Percentiles rank a stretch among this genome's conserved stretches.
phyloP scores from a whole-genome alignment of 2,329 filamentous ascomycete genomes.

The Intubia oerlemansii region DNA sequence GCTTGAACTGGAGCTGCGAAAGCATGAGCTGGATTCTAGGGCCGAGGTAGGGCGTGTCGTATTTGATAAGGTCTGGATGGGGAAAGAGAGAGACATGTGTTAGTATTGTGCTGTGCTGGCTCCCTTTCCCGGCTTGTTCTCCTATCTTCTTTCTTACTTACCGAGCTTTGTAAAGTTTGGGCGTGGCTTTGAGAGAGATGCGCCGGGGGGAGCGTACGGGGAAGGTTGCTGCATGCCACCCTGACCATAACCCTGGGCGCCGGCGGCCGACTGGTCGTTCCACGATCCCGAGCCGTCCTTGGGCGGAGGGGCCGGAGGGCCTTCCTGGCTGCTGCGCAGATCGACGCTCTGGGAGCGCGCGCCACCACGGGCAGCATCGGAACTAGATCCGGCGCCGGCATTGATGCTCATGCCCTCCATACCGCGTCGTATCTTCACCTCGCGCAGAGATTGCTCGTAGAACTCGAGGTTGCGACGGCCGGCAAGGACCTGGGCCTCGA shows the following conservation, averaged over 20 bases:
- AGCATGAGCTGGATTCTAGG: conserved; percentile 98
- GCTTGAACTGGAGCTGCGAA: conserved; percentile 94
- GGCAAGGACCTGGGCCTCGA: conserved; percentile 88
- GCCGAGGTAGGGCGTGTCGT: conserved; percentile 85
- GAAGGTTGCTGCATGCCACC: not conserved
- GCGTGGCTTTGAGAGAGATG: too few relatives aligned
- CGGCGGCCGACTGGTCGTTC: not conserved
- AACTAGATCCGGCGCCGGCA: conserved; percentile 15
- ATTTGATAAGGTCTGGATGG: conserved; percentile 82
- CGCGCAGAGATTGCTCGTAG: conserved; percentile 76
- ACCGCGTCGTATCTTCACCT: conserved; percentile 64
- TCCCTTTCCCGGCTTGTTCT: too few relatives aligned
- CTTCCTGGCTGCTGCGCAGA: conserved; percentile 20
- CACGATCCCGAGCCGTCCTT: too few relatives aligned
- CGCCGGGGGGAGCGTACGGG: too few relatives aligned
- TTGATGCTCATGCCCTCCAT: conserved; percentile 48
- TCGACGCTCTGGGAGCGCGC: conserved; percentile 25
- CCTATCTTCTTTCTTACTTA: too few relatives aligned
- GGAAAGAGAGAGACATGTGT: too few relatives aligned
- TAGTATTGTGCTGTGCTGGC: too few relatives aligned
- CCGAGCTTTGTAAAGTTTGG: conserved; percentile 94
- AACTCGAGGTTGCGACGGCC: conserved; percentile 71
- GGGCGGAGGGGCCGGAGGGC: conserved; percentile 44
- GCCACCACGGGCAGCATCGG: conserved; percentile 9
- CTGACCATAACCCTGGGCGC: not conserved